These are phyloP conservation scores for Biscogniauxia mediterranea DNA, from an alignment of 2,329 filamentous ascomycete genomes.

Conservation along the genomic window DNA sequence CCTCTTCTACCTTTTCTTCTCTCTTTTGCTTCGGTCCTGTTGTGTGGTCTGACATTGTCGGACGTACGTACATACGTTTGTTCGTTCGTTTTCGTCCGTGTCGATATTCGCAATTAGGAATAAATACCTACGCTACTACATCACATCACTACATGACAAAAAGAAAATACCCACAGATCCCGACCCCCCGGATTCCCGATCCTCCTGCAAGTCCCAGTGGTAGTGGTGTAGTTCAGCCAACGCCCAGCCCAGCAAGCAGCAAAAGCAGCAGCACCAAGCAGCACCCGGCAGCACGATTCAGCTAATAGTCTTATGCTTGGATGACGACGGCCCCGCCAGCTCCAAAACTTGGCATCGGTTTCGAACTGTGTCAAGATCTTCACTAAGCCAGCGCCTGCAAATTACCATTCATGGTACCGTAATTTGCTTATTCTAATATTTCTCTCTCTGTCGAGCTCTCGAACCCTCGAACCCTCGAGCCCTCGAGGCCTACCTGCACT, in stretches of 20 bases:
- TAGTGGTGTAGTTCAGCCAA: not conserved
- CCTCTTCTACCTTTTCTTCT: no score
- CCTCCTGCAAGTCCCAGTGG: not conserved
- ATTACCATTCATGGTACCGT: not conserved
- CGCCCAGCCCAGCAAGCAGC: no score
- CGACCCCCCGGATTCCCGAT: not conserved
- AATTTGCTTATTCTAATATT: not conserved
- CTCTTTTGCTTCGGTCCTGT: no score
- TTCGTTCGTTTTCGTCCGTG: not conserved
- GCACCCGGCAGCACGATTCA: not conserved
- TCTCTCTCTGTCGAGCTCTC: not conserved
- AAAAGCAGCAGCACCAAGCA: no score
- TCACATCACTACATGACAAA: no score
- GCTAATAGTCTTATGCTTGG: not conserved
- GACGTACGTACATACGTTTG: not conserved
- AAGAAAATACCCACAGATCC: not conserved
- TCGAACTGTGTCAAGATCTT: not conserved
- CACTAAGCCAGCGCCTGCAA: not conserved
- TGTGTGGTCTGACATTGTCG: no score
- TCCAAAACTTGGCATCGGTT: slow-evolving; percentile 2
- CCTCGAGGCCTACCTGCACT: no score
- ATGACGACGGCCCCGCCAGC: slow-evolving; percentile 2
- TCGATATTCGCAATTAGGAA: not conserved
- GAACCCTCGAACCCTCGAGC: no score
- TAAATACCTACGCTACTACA: not conserved